Conservation (phyloP, 257 asterid species). For the Salvia hispanica region DNA sequence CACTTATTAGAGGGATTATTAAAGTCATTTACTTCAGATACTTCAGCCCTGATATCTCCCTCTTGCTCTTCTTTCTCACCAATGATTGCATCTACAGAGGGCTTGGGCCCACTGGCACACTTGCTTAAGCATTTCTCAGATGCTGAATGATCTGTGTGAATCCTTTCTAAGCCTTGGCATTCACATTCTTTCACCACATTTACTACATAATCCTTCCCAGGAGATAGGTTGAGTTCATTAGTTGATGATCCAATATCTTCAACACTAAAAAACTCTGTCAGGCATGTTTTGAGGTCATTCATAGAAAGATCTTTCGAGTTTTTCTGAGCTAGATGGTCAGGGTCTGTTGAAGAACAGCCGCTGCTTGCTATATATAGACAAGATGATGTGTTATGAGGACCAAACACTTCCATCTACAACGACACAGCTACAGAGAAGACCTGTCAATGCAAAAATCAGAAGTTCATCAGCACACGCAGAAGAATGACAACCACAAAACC, state of each 20-base stretch:
- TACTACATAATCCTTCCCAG: constrained; percentile 29
- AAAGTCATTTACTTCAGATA: constrained; percentile 33
- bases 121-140: constrained; percentile 49
- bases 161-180: constrained; percentile 29
- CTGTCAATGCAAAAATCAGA: constrained; percentile 24
- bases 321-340: constrained; percentile 33
- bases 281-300: constrained; percentile 51
- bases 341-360: constrained; percentile 44
- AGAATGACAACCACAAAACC: constrained; percentile 3
- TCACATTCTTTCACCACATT: constrained; percentile 38
- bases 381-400: constrained; percentile 43
- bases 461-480: constrained; percentile 10
- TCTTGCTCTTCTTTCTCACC: constrained; percentile 35
- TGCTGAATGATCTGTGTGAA: constrained; percentile 27
- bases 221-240: constrained; percentile 29
- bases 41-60: constrained; percentile 29
- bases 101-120: constrained; percentile 39
- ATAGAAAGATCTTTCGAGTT: constrained; percentile 38
- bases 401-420: constrained; percentile 60
- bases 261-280: constrained; percentile 42
- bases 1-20: constrained; percentile 35
- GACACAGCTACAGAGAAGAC: constrained; percentile 36
- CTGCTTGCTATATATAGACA: constrained; percentile 45
- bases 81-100: constrained; percentile 32
- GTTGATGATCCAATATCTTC: constrained; percentile 42